Evolutionary conservation across 257 asterid genomes (phyloP).

Genomic region (Lycium ferocissimum): DNA sequence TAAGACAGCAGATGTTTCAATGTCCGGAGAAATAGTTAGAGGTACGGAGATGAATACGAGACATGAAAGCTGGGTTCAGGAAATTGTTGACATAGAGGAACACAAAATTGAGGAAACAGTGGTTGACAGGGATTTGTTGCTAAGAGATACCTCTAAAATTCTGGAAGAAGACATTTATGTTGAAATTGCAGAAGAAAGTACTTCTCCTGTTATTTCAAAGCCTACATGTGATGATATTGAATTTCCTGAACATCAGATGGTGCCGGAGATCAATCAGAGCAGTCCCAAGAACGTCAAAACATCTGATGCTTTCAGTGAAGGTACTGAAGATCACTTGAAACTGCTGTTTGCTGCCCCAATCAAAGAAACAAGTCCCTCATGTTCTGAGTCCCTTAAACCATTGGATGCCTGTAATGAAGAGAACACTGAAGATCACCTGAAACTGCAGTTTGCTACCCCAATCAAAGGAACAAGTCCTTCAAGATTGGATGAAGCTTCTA

Average conservation of each 20-base stretch:
- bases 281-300: background rate
- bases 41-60: background rate
- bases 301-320: background rate
- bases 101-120: constrained; percentile 23
- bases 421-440: background rate
- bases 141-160: background rate
- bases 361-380: background rate
- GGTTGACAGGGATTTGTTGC: constrained; percentile 13
- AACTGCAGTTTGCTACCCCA: background rate
- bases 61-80: background rate
- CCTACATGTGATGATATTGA: background rate
- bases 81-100: background rate
- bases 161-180: background rate
- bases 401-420: background rate
- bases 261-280: background rate
- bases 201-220: constrained; percentile 7
- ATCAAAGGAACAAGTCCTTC: constrained; percentile 6
- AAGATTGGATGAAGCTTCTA: constrained; percentile 21
- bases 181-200: background rate
- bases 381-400: background rate
- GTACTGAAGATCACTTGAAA: background rate
- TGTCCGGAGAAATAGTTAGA: background rate
- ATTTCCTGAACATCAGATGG: background rate
- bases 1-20: background rate
- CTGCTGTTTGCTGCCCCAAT: background rate